phyloP scores from a whole-genome alignment of 108 stramenopile genomes.

The Phaeodactylum tricornutum region DNA sequence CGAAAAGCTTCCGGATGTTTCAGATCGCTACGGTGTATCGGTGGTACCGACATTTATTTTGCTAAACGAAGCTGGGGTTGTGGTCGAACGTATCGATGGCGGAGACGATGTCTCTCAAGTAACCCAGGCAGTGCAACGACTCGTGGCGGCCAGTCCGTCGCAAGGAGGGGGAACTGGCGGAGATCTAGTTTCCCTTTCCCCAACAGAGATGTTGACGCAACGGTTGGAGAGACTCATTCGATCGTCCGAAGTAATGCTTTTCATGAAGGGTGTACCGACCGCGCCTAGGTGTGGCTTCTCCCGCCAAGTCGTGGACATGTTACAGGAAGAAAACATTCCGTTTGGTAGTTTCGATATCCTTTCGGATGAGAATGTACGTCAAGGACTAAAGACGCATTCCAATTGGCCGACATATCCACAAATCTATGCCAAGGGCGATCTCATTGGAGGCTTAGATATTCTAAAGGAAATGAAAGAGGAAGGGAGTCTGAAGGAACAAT shows the following conservation, averaged over 20 bases:
- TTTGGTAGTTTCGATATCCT: slow-evolving; percentile 88
- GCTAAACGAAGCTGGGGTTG: slow-evolving; percentile 30
- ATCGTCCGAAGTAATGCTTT: slow-evolving; percentile 77
- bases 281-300: slow-evolving; percentile 92
- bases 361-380: slow-evolving; percentile 74
- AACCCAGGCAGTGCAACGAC: slow-evolving; percentile 40
- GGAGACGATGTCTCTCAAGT: slow-evolving; percentile 67
- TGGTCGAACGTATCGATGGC: slow-evolving; percentile 80
- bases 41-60: slow-evolving; percentile 87
- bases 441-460: slow-evolving; percentile 96
- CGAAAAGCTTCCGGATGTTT: slow-evolving; percentile 49
- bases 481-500: slow-evolving; percentile 48
- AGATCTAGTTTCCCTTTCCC: slow-evolving; percentile 2
- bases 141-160: slow-evolving; percentile 8
- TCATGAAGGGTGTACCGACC: slow-evolving; percentile 89
- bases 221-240: slow-evolving; percentile 50
- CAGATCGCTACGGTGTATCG: slow-evolving; percentile 46
- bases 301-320: slow-evolving; percentile 73
- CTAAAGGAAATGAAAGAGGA: slow-evolving; percentile 89
- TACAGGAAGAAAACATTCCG: slow-evolving; percentile 44
- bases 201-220: slow-evolving; percentile 32
- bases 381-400: slow-evolving; percentile 74
- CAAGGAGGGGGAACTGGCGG: background rate
- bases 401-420: slow-evolving; percentile 98
- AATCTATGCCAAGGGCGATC: slow-evolving; percentile 88